Conservation (phyloP, 108 stramenopile genomes). For the Conticribra guillardii region DNA sequence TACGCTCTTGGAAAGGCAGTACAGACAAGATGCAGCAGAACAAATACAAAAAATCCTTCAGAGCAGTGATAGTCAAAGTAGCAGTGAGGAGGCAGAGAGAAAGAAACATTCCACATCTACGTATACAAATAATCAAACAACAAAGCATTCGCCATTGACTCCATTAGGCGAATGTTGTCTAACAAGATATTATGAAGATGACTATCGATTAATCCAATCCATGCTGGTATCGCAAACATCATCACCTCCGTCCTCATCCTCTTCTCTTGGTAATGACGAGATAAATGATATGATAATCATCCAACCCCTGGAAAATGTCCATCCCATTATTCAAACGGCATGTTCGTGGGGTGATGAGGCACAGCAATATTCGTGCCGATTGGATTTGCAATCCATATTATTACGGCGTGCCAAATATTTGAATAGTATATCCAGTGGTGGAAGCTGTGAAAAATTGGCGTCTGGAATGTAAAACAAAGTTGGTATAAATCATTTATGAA, state of each 20-base stretch:
- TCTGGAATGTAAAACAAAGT: background rate
- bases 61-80: background rate
- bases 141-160: background rate
- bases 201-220: conserved; percentile 27
- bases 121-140: conserved; percentile 7
- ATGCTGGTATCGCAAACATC: conserved; percentile 18
- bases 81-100: background rate
- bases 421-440: background rate
- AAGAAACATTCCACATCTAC: background rate
- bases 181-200: conserved; percentile 9
- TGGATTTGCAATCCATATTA: conserved; percentile 7
- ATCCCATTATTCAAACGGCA: conserved; percentile 18
- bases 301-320: conserved; percentile 8
- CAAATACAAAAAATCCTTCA: background rate
- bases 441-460: background rate
- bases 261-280: background rate
- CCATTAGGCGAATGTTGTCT: conserved; percentile 29
- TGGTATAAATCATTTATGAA: too few relatives aligned
- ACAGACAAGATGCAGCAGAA: background rate
- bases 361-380: conserved; percentile 16
- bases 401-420: background rate
- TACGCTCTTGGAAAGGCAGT: background rate
- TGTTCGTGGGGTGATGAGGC: conserved; percentile 22
- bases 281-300: conserved; percentile 1
- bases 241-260: background rate